A percentile compares a stretch with the other conserved stretches of the same genome.
Evolutionary conservation across 257 asterid genomes (phyloP).

Genomic region (Jacaranda copaia): DNA sequence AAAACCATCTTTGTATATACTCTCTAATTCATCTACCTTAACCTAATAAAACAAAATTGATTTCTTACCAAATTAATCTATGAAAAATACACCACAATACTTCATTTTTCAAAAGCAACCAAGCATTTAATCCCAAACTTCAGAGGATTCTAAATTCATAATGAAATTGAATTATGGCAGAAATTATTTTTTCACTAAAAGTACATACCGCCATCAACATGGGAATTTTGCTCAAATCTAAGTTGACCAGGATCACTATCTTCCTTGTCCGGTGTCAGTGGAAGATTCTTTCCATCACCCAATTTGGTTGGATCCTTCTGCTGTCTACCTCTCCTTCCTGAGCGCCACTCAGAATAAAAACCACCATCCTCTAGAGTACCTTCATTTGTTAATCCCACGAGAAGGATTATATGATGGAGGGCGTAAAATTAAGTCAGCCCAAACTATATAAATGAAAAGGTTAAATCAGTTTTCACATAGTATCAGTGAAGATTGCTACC

Average conservation of each 20-base stretch:
- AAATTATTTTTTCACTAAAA: not conserved
- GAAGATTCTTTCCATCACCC: slow-evolving; percentile 52
- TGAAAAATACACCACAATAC: too few relatives aligned
- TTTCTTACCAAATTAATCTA: too few relatives aligned
- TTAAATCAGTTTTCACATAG: slow-evolving; percentile 5
- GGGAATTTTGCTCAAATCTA: slow-evolving; percentile 39
- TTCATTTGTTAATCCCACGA: slow-evolving; percentile 54
- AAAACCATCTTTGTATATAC: too few relatives aligned
- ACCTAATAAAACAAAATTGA: too few relatives aligned
- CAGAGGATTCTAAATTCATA: too few relatives aligned
- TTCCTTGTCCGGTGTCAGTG: slow-evolving; percentile 50
- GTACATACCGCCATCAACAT: slow-evolving; percentile 51
- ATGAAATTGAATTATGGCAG: not conserved
- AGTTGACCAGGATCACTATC: slow-evolving; percentile 51
- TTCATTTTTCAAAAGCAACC: too few relatives aligned
- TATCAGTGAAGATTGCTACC: slow-evolving; percentile 38
- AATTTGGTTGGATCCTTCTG: slow-evolving; percentile 55
- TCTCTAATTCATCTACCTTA: too few relatives aligned
- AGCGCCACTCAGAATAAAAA: slow-evolving; percentile 53
- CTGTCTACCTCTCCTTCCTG: slow-evolving; percentile 78
- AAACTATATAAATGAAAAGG: not conserved
- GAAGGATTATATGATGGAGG: slow-evolving; percentile 31
- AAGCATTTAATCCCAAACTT: too few relatives aligned
- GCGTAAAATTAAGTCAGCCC: slow-evolving; percentile 26
- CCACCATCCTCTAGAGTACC: slow-evolving; percentile 51